Evolutionary conservation across 257 asterid species (phyloP), one percentile per base, ranked within the genome.

Genomic region (Capsicum baccatum): DNA sequence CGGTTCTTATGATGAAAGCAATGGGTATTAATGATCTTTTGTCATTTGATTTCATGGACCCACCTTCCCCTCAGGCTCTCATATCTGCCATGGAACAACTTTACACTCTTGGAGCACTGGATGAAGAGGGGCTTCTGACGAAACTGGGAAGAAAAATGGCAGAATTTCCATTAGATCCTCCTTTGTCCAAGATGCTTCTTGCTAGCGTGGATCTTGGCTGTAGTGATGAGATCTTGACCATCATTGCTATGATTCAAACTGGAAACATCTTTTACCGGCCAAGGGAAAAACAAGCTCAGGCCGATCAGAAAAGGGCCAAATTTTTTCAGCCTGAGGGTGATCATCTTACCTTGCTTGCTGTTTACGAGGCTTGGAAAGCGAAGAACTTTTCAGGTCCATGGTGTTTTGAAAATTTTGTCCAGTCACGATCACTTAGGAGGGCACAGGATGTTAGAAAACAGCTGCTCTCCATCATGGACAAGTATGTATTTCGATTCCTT

Each of bases 101-200:
- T 4, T 96, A 92, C 86, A 93, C 93, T 90, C 95, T 96, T 85
- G 99, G 98, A 50, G 97, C 99, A 84, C 85, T 96, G 83, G 98
- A 96, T 90, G 97, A 92, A 85, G 98, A 93, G 88, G 98, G 99
- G 60, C 98, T 94, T 82, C 92, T 96, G 69, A 96, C 97, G 47
- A 96, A 96, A 90, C 78, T 94, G 91, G 98, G 99, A 57, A 89
- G 99, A 88, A 94, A 93, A 89, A 96, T 96, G 99, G 98, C 98
- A n/a, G 99, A 96, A 80, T 96, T 96, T 87, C 99, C 98, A 0
- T 88, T 96, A 79, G 99, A 94, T 39, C 99, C 99, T 71, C 97
- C 98, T 63, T 85, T 94, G 78, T 94, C 97, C 15, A 96, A 96
- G 88, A 94, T 94, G 98, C 94, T 96, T 81, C 97, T 96, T 73